Evolutionary conservation across 2,329 filamentous ascomycete species (phyloP).

Genomic region (Tympanopsis confertula): DNA sequence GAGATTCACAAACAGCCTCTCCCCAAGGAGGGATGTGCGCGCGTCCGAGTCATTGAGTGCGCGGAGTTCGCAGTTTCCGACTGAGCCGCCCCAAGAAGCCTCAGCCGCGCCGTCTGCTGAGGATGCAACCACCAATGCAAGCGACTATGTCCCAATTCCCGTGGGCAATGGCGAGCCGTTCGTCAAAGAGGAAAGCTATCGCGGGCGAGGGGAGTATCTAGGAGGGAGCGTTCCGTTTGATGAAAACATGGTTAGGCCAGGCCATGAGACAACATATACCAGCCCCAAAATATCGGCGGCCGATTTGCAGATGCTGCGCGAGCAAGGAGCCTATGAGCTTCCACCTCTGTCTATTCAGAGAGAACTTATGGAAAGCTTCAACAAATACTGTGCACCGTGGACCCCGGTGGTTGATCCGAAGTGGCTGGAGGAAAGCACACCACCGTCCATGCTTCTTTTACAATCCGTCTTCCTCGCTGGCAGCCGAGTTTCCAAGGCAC

Average conservation of each 20-base stretch:
- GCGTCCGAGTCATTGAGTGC: slow-evolving; percentile 16
- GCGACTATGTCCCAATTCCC: too few relatives aligned
- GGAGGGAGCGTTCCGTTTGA: neutral
- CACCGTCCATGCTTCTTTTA: slow-evolving; percentile 7
- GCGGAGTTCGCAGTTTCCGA: too few relatives aligned
- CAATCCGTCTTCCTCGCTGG: neutral
- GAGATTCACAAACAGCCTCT: slow-evolving; percentile 21
- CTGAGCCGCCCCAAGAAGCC: too few relatives aligned
- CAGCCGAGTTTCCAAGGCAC: slow-evolving; percentile 5
- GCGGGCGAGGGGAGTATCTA: neutral
- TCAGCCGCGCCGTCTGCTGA: too few relatives aligned
- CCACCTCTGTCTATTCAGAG: neutral
- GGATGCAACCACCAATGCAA: too few relatives aligned
- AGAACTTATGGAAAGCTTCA: slow-evolving; percentile 19
- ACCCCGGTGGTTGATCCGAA: slow-evolving; percentile 25
- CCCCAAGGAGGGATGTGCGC: slow-evolving; percentile 11
- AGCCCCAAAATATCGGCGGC: neutral
- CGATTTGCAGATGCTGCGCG: neutral
- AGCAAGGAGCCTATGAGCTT: neutral
- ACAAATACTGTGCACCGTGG: slow-evolving; percentile 25
- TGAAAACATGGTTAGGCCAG: neutral
- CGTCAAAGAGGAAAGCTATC: neutral
- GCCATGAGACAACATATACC: neutral
- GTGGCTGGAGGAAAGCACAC: slow-evolving; percentile 18
- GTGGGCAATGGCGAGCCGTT: neutral